Conservation (phyloP, 2,329 filamentous ascomycete genomes). For the Penicillium sp. region DNA sequence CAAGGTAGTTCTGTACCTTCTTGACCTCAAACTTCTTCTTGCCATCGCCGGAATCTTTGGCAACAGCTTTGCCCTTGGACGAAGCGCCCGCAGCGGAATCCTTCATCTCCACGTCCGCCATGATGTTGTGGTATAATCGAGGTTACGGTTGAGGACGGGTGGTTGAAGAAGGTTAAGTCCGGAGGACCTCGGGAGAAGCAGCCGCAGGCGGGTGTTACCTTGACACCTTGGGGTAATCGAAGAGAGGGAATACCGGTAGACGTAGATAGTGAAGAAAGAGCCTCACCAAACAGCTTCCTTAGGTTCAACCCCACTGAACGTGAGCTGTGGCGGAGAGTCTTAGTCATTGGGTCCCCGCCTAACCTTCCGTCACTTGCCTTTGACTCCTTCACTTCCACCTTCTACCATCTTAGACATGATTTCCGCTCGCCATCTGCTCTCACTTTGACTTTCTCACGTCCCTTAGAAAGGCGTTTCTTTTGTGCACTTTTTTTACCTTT, state of each 20-base stretch:
- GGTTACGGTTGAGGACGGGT: constrained; percentile 8
- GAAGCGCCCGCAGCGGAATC: constrained; percentile 61
- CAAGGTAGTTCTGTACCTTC: constrained; percentile 63
- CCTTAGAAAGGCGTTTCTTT: constrained; percentile 3
- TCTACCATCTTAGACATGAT: constrained; percentile 9
- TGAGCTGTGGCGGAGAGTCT: background rate
- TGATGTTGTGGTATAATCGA: constrained; percentile 40
- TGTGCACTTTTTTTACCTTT: constrained; percentile 10
- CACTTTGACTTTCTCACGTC: constrained; percentile 5
- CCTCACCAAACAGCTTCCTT: background rate
- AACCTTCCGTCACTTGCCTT: background rate
- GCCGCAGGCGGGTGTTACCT: background rate
- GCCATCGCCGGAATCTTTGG: constrained; percentile 53
- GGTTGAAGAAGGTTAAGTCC: constrained; percentile 1
- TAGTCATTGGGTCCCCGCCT: background rate
- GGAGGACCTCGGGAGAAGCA: constrained; percentile 10
- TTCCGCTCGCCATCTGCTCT: background rate
- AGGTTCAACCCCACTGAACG: background rate
- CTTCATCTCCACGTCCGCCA: constrained; percentile 97
- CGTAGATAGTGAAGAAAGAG: background rate
- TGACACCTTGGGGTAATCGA: background rate
- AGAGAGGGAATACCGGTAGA: background rate
- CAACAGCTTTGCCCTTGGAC: constrained; percentile 54
- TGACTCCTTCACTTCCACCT: background rate
- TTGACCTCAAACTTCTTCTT: constrained; percentile 98